Base-by-base conservation (phyloP, 139 green algal genomes). In the Haematococcus lacustris region DNA sequence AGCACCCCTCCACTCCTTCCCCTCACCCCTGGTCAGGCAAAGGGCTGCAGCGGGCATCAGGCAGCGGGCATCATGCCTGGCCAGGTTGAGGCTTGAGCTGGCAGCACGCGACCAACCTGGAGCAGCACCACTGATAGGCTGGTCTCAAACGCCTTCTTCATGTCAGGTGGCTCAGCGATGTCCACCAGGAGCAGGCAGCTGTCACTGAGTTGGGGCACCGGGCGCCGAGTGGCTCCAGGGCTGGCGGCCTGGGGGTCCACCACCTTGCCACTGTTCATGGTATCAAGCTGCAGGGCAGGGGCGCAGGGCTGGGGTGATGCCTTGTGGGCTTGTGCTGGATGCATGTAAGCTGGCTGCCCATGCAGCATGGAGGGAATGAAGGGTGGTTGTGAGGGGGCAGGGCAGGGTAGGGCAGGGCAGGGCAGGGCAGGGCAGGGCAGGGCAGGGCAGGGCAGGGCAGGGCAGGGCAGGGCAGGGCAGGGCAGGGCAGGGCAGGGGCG, bases 151-250 rank as follows among this genome's bases (percentile, higher is more conserved):
- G 71, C 74, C 17, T 70, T n/a, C 72, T 85, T 79, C 74, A 85
- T 81, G 76, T 88, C 79, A 9, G 82, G 82, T 37, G 82, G 82
- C 80, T 88, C 76, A 1, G 85, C 85, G n/a, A 90, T 77, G 62
- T 86, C 78, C 32, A 74, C 77, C 38, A 90, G 68, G 6, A 71
- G 40, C 25, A 13, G 69, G 78, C 85, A 90, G 51, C 78, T 51
- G 1, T 83, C 75, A 13, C 28, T 68, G 40, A 90, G 66, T 57
- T 53, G 34, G 26, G 66, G 47, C 5, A 38, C n/a, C n/a, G n/a
- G n/a, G n/a, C n/a, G n/a, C n/a, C n/a, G n/a, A n/a, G n/a, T 25
- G 33, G 39, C 30, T 1, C n/a, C n/a, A n/a, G n/a, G 37, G 28
- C 60, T 70, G 47, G 43, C 38, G 59, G 33, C 53, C 21, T 63